A percentile compares a stretch with the other conserved stretches of the same genome.
Conservation (phyloP, 371 early-diverging fungal genomes). For the Mucor saturninus region DNA sequence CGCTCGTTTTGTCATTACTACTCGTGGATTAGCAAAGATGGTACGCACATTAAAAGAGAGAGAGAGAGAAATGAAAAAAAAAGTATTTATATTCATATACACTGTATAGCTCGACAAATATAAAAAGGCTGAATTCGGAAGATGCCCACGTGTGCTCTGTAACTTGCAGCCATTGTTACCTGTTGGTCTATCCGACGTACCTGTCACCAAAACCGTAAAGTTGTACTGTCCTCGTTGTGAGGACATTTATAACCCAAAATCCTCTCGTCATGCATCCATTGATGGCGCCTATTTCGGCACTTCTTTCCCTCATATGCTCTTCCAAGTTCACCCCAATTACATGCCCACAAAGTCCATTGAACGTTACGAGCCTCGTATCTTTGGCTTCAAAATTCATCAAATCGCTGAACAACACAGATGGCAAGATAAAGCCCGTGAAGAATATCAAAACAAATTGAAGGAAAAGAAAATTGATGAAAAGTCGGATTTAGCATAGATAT, state of each 20-base stretch:
- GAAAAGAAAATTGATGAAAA: too few relatives aligned
- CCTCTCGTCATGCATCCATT: constrained; percentile 71
- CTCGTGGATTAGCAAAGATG: constrained; percentile 85
- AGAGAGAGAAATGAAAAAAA: background rate
- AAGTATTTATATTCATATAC: background rate
- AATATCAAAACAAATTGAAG: too few relatives aligned
- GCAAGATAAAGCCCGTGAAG: constrained; percentile 80
- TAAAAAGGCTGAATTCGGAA: constrained; percentile 87
- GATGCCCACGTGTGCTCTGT: constrained; percentile 94
- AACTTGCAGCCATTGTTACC: constrained; percentile 80
- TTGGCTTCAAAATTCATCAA: constrained; percentile 91
- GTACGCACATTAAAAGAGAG: constrained; percentile 31
- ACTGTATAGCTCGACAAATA: constrained; percentile 75
- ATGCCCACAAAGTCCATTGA: constrained; percentile 66
- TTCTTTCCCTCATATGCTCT: constrained; percentile 94
- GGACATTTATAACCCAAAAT: constrained; percentile 91
- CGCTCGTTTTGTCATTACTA: constrained; percentile 87
- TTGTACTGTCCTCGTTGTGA: constrained; percentile 90
- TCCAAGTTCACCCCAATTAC: constrained; percentile 85
- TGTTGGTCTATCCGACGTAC: constrained; percentile 85
- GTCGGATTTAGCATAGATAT: too few relatives aligned
- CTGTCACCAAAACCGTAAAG: constrained; percentile 79
- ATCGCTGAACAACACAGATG: constrained; percentile 80
- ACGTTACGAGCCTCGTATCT: constrained; percentile 89
- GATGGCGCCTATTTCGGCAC: constrained; percentile 98